Conservation (phyloP, 371 early-diverging fungal genomes). For the Actinomortierella ambigua region DNA sequence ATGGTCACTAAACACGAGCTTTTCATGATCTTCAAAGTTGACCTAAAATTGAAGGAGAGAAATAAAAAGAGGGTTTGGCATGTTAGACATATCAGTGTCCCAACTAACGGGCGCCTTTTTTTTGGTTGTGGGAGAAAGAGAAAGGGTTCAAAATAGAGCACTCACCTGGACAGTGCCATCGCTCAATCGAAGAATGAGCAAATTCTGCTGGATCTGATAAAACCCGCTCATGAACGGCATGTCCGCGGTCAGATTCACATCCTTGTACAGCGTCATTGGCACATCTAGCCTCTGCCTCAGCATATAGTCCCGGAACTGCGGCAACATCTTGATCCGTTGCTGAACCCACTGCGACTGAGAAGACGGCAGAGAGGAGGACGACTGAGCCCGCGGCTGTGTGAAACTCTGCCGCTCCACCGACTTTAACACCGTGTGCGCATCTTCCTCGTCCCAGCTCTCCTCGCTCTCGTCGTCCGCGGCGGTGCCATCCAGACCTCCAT, state of each 20-base stretch:
- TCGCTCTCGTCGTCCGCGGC: background rate
- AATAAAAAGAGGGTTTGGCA: background rate
- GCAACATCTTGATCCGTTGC: slow-evolving; percentile 19
- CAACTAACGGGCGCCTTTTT: background rate
- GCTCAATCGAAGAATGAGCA: slow-evolving; percentile 23
- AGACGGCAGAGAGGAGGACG: too few relatives aligned
- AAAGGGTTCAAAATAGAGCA: too few relatives aligned
- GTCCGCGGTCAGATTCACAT: slow-evolving; percentile 9
- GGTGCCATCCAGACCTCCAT: background rate
- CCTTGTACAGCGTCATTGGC: slow-evolving; percentile 20
- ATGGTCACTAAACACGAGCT: slow-evolving; percentile 23
- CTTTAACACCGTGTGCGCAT: slow-evolving; percentile 12
- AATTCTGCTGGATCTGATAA: slow-evolving; percentile 16
- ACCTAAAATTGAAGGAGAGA: slow-evolving; percentile 22
- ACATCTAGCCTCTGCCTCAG: slow-evolving; percentile 5
- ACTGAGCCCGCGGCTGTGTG: slow-evolving; percentile 8
- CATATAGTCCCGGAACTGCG: slow-evolving; percentile 29
- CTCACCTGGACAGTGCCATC: slow-evolving; percentile 39
- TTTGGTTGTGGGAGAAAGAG: too few relatives aligned
- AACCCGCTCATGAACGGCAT: slow-evolving; percentile 36
- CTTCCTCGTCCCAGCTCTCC: slow-evolving; percentile 26
- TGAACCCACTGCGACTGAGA: slow-evolving; percentile 2
- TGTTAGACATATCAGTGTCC: background rate
- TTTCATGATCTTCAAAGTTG: slow-evolving; percentile 43
- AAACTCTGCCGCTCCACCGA: slow-evolving; percentile 14